Evolutionary conservation across 441 rosid species (phyloP), one percentile per base, ranked within the genome.

Genomic region (Viola pubescens): DNA sequence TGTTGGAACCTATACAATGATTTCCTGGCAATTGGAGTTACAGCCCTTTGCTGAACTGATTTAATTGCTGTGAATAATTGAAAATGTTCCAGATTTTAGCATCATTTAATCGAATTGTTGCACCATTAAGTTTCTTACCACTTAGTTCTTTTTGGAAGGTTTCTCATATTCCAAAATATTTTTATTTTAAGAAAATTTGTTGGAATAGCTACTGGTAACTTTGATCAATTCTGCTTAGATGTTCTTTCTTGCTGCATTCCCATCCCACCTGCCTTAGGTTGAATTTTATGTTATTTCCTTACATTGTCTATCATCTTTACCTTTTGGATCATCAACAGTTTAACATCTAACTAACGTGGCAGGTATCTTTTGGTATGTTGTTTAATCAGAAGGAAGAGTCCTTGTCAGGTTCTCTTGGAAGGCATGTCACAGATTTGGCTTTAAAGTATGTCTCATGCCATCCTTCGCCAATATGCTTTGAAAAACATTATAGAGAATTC

Each of bases 381-480:
- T 57, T 45, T 62, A 66, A 67, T 69, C 73, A 62, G 63, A 48
- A 62, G 52, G 81, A 75, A 60, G 87, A 75, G 59, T 70, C 74
- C 49, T 63, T 52, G 3, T 43, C 58, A 13, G 72, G 69, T 66
- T 71, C 81, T 60, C 58, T 66, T 48, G 64, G 70, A 50, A 70
- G 68, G 60, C 67, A 66, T 61, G 47, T 42, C 54, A 73, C 70
- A 43, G 79, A 74, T 70, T 76, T 77, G 57, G 78, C 83, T 43
- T 66, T 81, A 64, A 85, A 79, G 66, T 89, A 79, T 68, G 70
- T 79, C 49, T 77, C 94, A 10, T 62, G 73, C 40, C 79, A 73
- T 63, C 80, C 97, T 70, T 89, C 98, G 60, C 95, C 95, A 1
- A 86, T 92, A 79, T 92, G 98, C 80, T 84, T 76, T 43, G 81